These are phyloP conservation scores for Theileria parva DNA, from an alignment of 169 alveolate species.

Conservation along the genomic window DNA sequence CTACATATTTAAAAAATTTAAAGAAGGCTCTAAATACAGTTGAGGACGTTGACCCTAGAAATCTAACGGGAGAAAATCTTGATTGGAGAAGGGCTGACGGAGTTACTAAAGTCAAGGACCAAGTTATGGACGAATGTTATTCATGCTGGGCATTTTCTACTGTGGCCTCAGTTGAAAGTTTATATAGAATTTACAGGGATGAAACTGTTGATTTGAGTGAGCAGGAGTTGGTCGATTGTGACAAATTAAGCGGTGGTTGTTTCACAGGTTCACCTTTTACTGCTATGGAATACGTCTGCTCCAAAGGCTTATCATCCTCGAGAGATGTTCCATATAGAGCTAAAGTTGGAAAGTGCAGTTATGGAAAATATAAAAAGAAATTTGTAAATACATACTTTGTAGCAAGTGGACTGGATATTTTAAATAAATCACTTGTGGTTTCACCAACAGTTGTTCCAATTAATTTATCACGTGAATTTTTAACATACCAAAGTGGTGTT, in stretches of 20 bases:
- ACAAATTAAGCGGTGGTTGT: conserved; percentile 71
- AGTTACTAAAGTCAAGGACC: conserved; percentile 69
- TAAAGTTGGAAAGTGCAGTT: conserved; percentile 49
- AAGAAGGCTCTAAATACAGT: neutral
- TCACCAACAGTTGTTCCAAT: conserved; percentile 83
- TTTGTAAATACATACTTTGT: conserved; percentile 18
- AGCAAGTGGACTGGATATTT: neutral
- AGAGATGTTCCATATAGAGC: conserved; percentile 76
- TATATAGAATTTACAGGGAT: conserved; percentile 58
- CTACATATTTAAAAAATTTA: conserved; percentile 15
- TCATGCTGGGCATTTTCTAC: conserved; percentile 87
- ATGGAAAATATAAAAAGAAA: conserved; percentile 70
- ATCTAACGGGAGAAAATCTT: neutral
- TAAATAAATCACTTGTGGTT: conserved; percentile 44
- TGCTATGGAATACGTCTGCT: conserved; percentile 76
- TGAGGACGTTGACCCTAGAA: conserved; percentile 10
- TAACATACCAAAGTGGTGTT: conserved; percentile 72
- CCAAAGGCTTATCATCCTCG: conserved; percentile 66
- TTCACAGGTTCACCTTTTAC: conserved; percentile 79
- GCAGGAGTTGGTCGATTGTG: conserved; percentile 86
- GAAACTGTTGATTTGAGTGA: conserved; percentile 68
- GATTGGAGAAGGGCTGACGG: conserved; percentile 70
- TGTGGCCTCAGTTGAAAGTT: conserved; percentile 75
- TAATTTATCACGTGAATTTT: conserved; percentile 79
- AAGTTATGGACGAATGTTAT: conserved; percentile 79